phyloP scores from a whole-genome alignment of 345 rosid genomes.

The Populus davidiana region DNA sequence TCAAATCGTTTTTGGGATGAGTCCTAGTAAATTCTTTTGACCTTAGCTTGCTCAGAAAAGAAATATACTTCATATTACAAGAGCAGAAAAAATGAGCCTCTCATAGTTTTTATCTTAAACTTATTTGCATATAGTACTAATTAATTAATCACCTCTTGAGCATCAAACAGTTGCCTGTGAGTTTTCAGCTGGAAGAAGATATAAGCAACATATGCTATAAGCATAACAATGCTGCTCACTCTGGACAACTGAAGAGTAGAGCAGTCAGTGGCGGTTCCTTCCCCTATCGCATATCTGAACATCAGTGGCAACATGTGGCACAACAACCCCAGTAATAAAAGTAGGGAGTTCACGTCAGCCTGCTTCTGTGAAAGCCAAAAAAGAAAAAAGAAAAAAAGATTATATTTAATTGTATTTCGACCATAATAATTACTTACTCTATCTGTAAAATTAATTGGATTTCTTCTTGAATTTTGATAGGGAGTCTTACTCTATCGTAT shows the following conservation, averaged over 20 bases:
- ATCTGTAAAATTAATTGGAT: neutral
- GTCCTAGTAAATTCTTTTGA: too few species aligned
- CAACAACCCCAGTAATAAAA: slow-evolving; percentile 66
- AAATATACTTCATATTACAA: too few species aligned
- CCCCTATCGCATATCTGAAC: slow-evolving; percentile 41
- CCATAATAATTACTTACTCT: neutral
- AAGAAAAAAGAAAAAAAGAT: neutral
- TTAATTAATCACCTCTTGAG: slow-evolving; percentile 45
- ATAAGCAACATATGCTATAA: slow-evolving; percentile 66
- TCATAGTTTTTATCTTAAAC: neutral
- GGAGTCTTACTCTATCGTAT: slow-evolving; percentile 61
- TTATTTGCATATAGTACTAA: neutral
- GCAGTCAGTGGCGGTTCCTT: slow-evolving; percentile 25
- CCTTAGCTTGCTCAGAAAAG: too few species aligned
- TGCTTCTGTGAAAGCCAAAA: slow-evolving; percentile 54
- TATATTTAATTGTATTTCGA: neutral
- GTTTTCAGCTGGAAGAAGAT: slow-evolving; percentile 85
- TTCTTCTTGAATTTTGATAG: neutral
- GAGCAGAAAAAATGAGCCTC: neutral
- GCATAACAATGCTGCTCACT: slow-evolving; percentile 82
- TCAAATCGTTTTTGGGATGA: too few species aligned
- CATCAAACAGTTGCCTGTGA: slow-evolving; percentile 55
- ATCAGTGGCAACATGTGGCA: slow-evolving; percentile 77
- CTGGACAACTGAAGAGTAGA: slow-evolving; percentile 60
- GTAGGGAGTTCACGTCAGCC: slow-evolving; percentile 72